Conservation (phyloP, 768 basidiomycete genomes). For the Russula brevipes region DNA sequence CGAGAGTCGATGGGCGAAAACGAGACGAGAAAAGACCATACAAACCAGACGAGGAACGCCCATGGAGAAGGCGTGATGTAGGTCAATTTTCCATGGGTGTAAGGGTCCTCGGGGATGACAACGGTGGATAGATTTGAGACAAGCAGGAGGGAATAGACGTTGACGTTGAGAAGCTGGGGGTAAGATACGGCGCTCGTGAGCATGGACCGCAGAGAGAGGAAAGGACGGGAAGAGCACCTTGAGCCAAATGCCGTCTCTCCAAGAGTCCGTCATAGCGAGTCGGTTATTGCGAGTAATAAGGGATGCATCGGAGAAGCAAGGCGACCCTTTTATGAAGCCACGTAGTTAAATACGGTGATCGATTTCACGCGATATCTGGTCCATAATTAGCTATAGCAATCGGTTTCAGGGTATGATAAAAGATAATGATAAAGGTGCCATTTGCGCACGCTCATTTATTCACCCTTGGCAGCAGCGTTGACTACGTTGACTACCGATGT, state of each 20-base stretch:
- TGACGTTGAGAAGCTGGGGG: constrained; percentile 62
- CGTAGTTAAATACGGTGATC: not conserved
- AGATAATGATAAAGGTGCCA: too few relatives aligned
- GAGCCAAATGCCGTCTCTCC: constrained; percentile 78
- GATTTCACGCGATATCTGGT: too few relatives aligned
- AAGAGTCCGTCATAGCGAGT: constrained; percentile 33
- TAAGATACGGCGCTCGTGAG: not conserved
- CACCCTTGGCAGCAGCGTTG: too few relatives aligned
- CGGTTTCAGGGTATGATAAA: too few relatives aligned
- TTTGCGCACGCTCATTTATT: too few relatives aligned
- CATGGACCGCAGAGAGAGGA: not conserved
- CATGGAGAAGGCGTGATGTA: constrained; percentile 94
- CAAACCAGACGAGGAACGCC: constrained; percentile 86
- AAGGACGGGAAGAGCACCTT: constrained; percentile 45
- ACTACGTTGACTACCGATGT: too few relatives aligned
- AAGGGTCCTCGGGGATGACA: constrained; percentile 65
- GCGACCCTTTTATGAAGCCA: not conserved
- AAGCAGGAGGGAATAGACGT: constrained; percentile 79
- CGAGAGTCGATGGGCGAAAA: constrained; percentile 14
- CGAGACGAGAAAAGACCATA: not conserved
- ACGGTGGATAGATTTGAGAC: constrained; percentile 87
- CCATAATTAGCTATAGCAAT: too few relatives aligned
- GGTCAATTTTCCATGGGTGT: constrained; percentile 74
- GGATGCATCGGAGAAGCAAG: not conserved
- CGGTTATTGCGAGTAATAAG: not conserved